Conservation (phyloP, 2,329 filamentous ascomycete genomes). For the Trichoderma atrobrunneum region DNA sequence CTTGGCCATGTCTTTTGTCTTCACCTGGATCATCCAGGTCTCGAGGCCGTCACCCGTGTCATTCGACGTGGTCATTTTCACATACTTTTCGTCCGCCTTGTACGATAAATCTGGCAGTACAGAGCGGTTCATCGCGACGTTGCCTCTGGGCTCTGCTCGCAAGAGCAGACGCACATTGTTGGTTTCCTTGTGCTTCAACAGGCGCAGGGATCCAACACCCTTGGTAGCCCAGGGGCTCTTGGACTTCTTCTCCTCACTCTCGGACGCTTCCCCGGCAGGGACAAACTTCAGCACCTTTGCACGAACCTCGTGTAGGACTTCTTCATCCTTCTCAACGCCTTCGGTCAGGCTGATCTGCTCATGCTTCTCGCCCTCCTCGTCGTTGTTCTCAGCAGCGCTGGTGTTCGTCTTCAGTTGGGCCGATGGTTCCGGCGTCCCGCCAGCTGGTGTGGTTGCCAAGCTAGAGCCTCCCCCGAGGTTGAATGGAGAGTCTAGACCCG, state of each 20-base stretch:
- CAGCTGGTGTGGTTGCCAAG: slow-evolving; percentile 58
- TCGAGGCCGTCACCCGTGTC: slow-evolving; percentile 60
- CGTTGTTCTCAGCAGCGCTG: slow-evolving; percentile 44
- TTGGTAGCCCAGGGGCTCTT: slow-evolving; percentile 64
- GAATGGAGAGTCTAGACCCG: slow-evolving; percentile 52
- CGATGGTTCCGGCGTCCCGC: slow-evolving; percentile 57
- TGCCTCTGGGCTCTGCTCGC: slow-evolving; percentile 71
- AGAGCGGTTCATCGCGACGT: slow-evolving; percentile 68
- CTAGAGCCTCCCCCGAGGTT: slow-evolving; percentile 59
- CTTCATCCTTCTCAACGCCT: slow-evolving; percentile 69
- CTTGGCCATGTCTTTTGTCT: slow-evolving; percentile 58
- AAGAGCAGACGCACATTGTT: slow-evolving; percentile 66
- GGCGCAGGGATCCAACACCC: slow-evolving; percentile 67
- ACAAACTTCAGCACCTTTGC: slow-evolving; percentile 66
- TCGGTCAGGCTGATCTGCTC: slow-evolving; percentile 69
- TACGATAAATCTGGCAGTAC: slow-evolving; percentile 63
- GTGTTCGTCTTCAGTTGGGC: slow-evolving; percentile 43
- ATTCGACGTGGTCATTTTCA: slow-evolving; percentile 57
- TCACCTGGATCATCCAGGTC: slow-evolving; percentile 70
- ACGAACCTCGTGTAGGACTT: slow-evolving; percentile 65
- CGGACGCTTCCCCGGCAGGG: slow-evolving; percentile 46
- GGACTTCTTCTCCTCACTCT: slow-evolving; percentile 44
- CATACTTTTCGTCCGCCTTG: slow-evolving; percentile 57
- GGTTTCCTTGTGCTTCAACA: slow-evolving; percentile 71
- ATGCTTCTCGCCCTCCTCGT: slow-evolving; percentile 59